Evolutionary conservation across 306 rosid species (phyloP), one percentile per base, ranked within the genome.

Genomic region (Castanea mollissima): DNA sequence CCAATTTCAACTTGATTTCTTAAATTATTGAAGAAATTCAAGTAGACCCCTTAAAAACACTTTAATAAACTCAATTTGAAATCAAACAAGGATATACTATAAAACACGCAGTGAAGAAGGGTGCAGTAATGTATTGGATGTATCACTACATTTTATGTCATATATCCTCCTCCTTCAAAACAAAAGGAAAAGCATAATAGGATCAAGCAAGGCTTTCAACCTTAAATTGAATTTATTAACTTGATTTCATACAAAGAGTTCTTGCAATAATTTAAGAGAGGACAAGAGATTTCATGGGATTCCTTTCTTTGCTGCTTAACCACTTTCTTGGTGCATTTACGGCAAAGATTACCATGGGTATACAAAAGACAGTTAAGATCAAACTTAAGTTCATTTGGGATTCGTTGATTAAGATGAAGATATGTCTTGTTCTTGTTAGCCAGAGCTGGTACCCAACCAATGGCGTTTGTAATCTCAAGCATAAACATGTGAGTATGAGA

Each of bases 321-420:
- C 74, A 69, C 85, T 74, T 85, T 92, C 87, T 88, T 81, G 73
- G 83, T 86, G 80, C 98, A 95, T 85, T 81, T 81, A 51, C 82
- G 76, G 84, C 97, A 92, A 71, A 90, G 84, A 81, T 92, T 92
- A 55, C 99, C 99, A 11, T 95, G 99, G n/a, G 96, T 91, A 73
- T 19, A 92, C 76, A 95, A 55, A 78, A 91, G 97, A 83, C 97
- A 92, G 83, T 95, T 95, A 55, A 95, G 85, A 85, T 95, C 98
- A 85, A 95, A 95, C 74, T 89, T 95, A 27, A 91, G 96, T 55
- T 90, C 92, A 58, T 92, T 70, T 3, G 98, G 98, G 74, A 95
- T 90, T 85, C 92, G 84, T 77, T 82, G 85, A 84, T 95, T 95
- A 73, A 92, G 96, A 85, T 92, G 99, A 80, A 90, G 91, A 86